Percentiles rank a stretch among this genome's conserved stretches.
Evolutionary conservation across 352 stramenopile species (phyloP).

Genomic region (Globisporangium lucens): DNA sequence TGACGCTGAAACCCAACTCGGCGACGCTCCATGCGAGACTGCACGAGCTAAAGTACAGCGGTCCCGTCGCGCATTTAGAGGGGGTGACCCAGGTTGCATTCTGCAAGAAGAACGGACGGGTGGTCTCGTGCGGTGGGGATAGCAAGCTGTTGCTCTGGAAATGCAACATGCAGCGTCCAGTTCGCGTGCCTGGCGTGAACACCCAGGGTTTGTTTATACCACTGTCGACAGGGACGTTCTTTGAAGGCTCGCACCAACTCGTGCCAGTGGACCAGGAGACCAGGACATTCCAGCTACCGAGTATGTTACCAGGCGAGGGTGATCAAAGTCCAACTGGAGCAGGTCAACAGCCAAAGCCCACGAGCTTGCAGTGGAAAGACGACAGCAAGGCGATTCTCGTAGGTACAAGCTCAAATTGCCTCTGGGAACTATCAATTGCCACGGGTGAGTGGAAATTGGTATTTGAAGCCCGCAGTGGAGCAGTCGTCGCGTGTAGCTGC

Average conservation of each 20-base stretch:
- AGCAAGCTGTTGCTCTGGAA: slow-evolving; percentile 53
- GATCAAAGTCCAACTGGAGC: neutral
- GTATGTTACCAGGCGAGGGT: slow-evolving; percentile 29
- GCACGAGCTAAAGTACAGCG: slow-evolving; percentile 49
- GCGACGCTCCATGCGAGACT: slow-evolving; percentile 34
- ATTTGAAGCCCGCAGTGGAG: slow-evolving; percentile 48
- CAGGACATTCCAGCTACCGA: slow-evolving; percentile 40
- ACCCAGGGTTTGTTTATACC: slow-evolving; percentile 58
- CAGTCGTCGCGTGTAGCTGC: slow-evolving; percentile 28
- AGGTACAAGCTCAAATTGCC: slow-evolving; percentile 50
- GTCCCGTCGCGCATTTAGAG: slow-evolving; percentile 46
- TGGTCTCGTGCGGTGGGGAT: slow-evolving; percentile 51
- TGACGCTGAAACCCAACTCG: slow-evolving; percentile 50
- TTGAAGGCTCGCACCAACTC: slow-evolving; percentile 47
- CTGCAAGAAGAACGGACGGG: slow-evolving; percentile 51
- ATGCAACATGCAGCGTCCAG: slow-evolving; percentile 41
- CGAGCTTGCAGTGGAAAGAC: slow-evolving; percentile 54
- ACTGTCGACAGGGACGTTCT: slow-evolving; percentile 34
- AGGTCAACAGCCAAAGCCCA: slow-evolving; percentile 32
- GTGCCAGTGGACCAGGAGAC: slow-evolving; percentile 29
- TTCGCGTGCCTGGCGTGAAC: slow-evolving; percentile 57
- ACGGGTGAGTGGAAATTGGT: slow-evolving; percentile 47
- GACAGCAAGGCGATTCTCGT: slow-evolving; percentile 51
- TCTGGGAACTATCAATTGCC: slow-evolving; percentile 57
- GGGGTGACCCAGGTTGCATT: slow-evolving; percentile 44